Evolutionary conservation across 495 filamentous ascomycete genomes (phyloP).

Genomic region (Hyaloscypha bicolor): DNA sequence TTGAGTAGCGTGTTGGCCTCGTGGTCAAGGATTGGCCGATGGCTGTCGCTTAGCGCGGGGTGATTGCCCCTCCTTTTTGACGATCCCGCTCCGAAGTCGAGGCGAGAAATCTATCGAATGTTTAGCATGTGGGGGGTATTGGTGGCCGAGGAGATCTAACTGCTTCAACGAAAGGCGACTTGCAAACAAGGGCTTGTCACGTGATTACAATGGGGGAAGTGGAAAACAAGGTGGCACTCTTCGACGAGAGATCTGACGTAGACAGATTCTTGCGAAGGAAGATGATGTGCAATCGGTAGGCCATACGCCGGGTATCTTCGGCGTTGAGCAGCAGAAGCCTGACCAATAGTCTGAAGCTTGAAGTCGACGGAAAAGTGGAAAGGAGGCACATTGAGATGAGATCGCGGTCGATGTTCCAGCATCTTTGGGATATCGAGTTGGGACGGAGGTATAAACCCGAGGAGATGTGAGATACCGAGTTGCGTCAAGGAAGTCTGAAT

Average conservation of each 20-base stretch:
- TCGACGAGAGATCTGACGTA: not conserved
- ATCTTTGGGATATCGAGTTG: too few species aligned
- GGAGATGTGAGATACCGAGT: too few species aligned
- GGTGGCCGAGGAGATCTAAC: not conserved
- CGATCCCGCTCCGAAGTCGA: not conserved
- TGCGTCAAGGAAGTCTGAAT: too few species aligned
- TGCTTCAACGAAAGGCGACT: not conserved
- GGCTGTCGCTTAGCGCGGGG: conserved; percentile 13
- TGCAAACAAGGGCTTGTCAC: not conserved
- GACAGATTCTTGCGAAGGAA: too few species aligned
- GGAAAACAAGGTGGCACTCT: not conserved
- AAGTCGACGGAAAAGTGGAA: too few species aligned
- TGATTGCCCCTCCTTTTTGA: not conserved
- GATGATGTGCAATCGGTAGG: not conserved
- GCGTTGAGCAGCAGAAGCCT: too few species aligned
- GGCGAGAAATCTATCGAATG: not conserved
- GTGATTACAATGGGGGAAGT: not conserved
- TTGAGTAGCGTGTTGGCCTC: not conserved
- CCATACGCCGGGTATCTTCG: not conserved
- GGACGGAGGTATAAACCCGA: too few species aligned
- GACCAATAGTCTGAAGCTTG: too few species aligned
- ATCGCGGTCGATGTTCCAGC: too few species aligned
- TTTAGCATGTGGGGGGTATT: conserved; percentile 4
- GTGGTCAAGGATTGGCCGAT: conserved; percentile 1
- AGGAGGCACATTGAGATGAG: too few species aligned